Base-by-base conservation (phyloP, 352 stramenopile genomes). In the Phytophthora meadii region DNA sequence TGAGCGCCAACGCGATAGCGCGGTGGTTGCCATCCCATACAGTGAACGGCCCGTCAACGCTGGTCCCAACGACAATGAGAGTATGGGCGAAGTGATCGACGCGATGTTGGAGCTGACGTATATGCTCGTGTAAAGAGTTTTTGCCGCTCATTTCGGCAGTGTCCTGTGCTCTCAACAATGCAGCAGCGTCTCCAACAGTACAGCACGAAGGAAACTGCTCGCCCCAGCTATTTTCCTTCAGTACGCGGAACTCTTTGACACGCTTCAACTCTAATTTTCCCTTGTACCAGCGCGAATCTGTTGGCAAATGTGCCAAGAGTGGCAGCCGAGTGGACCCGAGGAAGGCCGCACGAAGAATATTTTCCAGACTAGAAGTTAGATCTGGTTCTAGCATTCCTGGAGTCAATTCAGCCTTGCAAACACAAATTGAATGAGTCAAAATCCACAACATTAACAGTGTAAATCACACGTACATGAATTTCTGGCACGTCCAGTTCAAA, bases 1-100 rank as follows among this genome's bases (percentile, higher is more conserved):
- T 56, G 8, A 70, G 51, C 0, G 58, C 48, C 9, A 76, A 49
- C 5, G 71, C 63, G 39, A 79, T 68, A 11, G 71, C 61, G 12
- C 71, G 66, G 54, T 79, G 71, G 27, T 79, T 79, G 37, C 71
- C 71, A 50, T 79, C 67, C 67, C 68, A 68, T 39, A 76, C 74
- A n/a, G 71, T 79, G 49, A 74, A 79, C 0, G 67, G 71, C 0
- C 67, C 71, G 25, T 70, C 59, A 41, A 66, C 7, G 19, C 37
- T 64, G 19, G 67, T 27, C 25, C 62, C 54, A 19, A 76, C 67
- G 41, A 65, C 62, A 14, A 79, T 40, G 19, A 79, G 28, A 1
- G 61, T 74, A 27, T 76, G 63, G 27, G 70, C 70, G 63, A 73
- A 76, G 52, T 70, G 63, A 10, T 72, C 63, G 11, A 61, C 19